Base-by-base conservation (phyloP, 2,329 filamentous ascomycete species). In the Calycina herbarum region DNA sequence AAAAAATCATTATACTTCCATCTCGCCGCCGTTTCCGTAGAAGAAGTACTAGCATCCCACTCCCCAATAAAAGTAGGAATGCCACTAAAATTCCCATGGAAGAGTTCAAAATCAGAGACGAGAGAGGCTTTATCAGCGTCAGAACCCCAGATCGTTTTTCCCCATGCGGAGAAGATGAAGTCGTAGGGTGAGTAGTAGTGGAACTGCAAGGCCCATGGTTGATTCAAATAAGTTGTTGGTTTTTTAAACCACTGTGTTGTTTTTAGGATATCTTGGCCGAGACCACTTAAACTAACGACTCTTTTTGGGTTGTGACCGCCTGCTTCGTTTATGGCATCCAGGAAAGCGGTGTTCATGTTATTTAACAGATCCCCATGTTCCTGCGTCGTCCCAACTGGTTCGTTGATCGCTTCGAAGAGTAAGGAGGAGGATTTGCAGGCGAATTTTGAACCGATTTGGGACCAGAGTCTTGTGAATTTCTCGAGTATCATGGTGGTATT, bases 101-200 rank as follows among this genome's bases (percentile, higher is more conserved):
- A 79, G 42, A 79, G 76, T 24, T 78, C 74, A 38, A 88, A 78
- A 63, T 87, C 85, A 5, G 78, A 74, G 48, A 80, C 77, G 6
- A 87, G 73, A 2, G 78, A 59, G 2, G 79, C 76, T 71, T 85
- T 84, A 71, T 88, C 85, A 0, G 78, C 77, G 24, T 81, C 82
- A 1, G 82, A 83, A 29, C 86, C 85, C 85, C 84, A 86, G 60
- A 82, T 83, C 0, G 85, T 87, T 72, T 85, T 85, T 29, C 86
- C 86, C 85, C 84, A 88, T 13, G 81, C 76, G 59, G 76, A 66
- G 69, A 82, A 81, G 17, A 80, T 76, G 60, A 82, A 81, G 67
- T 82, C 81, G 75, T 83, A 86, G 11, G 83, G 84, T 8, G 79
- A 81, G 75, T 88, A 88, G 74, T 87, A 87, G 71, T 88, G 86